phyloP scores from a whole-genome alignment of 176 grass and related monocot genomes.

The Phragmites australis region DNA sequence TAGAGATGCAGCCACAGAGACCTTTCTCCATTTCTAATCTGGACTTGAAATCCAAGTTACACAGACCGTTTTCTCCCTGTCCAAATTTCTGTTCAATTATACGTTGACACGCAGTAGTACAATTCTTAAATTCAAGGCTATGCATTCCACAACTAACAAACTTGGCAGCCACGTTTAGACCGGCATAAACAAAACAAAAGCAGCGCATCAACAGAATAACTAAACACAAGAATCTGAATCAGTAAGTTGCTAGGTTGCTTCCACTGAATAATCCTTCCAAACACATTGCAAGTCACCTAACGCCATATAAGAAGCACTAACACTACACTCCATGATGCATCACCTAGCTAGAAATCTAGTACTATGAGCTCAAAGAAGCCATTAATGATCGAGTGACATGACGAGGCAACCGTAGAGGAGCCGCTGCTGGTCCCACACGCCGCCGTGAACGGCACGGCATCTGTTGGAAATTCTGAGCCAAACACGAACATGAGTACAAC shows the following conservation, averaged over 20 bases:
- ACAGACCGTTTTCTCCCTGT: background rate
- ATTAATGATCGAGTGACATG: background rate
- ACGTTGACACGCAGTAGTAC: background rate
- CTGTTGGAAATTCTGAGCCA: too few species aligned
- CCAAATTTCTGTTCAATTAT: too few species aligned
- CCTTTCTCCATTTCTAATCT: background rate
- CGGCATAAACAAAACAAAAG: background rate
- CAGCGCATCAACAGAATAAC: background rate
- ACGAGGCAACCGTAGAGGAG: background rate
- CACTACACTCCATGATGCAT: background rate
- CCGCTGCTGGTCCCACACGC: background rate
- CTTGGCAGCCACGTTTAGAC: conserved; percentile 7
- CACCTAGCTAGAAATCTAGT: background rate
- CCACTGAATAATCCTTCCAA: background rate
- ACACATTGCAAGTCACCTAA: background rate
- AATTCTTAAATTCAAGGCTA: too few species aligned
- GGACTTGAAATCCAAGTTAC: background rate
- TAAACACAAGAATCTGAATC: background rate
- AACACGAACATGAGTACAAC: too few species aligned
- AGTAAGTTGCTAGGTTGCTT: background rate
- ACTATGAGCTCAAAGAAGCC: background rate
- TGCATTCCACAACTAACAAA: too few species aligned
- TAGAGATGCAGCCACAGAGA: too few species aligned
- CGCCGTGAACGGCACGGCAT: background rate
- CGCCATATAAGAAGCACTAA: background rate